Evolutionary conservation across 768 basidiomycete species (phyloP).

Genomic region (Suillus decipiens): DNA sequence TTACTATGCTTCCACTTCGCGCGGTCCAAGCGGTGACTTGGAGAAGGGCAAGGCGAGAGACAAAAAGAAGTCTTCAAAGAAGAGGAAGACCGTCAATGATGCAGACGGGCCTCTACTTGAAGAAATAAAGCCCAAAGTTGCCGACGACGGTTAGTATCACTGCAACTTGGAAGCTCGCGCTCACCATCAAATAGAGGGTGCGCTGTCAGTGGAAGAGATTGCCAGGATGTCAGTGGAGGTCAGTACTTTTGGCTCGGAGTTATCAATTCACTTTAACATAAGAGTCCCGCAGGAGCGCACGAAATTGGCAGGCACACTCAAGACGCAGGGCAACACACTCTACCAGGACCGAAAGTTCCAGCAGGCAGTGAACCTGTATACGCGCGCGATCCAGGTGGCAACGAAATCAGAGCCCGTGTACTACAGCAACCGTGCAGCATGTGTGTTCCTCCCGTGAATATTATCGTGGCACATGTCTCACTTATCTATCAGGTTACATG

Average conservation of each 20-base stretch:
- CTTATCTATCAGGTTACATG: conserved; percentile 61
- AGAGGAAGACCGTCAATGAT: conserved; percentile 59
- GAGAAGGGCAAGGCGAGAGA: conserved; percentile 54
- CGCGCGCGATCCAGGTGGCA: conserved; percentile 71
- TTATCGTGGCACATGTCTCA: neutral
- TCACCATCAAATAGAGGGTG: conserved; percentile 36
- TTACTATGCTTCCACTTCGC: conserved; percentile 62
- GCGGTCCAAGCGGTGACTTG: conserved; percentile 36
- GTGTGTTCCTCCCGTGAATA: conserved; percentile 44
- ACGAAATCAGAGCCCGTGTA: conserved; percentile 88
- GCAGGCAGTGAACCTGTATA: conserved; percentile 65
- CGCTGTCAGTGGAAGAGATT: conserved; percentile 56
- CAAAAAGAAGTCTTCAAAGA: conserved; percentile 54
- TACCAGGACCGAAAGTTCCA: conserved; percentile 65
- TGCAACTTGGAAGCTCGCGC: neutral
- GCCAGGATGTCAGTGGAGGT: conserved; percentile 61
- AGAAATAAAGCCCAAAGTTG: conserved; percentile 56
- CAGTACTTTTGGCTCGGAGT: conserved; percentile 17
- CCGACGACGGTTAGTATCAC: conserved; percentile 32
- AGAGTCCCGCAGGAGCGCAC: conserved; percentile 55
- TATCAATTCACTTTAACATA: neutral
- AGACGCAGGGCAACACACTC: conserved; percentile 69
- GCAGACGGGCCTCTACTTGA: conserved; percentile 78
- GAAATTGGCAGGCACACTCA: conserved; percentile 61
- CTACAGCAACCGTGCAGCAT: conserved; percentile 97